Conservation (phyloP, 2,329 filamentous ascomycete species). For the Calonectria crousiana region DNA sequence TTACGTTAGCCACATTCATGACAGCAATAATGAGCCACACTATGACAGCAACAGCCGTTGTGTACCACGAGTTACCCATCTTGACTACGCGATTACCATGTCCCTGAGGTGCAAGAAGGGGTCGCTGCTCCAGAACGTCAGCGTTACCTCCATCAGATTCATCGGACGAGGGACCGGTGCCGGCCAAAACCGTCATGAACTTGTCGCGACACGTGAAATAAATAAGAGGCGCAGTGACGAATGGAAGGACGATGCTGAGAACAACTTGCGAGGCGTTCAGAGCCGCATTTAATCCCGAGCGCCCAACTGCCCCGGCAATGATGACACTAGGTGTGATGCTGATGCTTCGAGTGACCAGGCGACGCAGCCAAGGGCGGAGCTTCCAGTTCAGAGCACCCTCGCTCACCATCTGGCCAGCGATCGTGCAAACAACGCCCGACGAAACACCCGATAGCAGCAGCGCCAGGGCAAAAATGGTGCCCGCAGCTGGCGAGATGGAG, state of each 20-base stretch:
- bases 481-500: constrained; percentile 80
- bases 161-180: constrained; percentile 45
- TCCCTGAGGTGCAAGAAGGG: neutral
- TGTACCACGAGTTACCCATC: constrained; percentile 81
- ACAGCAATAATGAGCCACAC: constrained; percentile 82
- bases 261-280: constrained; percentile 84
- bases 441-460: constrained; percentile 84
- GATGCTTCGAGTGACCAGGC: constrained; percentile 82
- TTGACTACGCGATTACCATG: constrained; percentile 53
- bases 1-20: constrained; percentile 83
- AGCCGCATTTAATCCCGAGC: constrained; percentile 76
- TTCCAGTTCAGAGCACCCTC: constrained; percentile 85
- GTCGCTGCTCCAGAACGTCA: neutral
- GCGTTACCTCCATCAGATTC: neutral
- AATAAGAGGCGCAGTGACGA: constrained; percentile 83
- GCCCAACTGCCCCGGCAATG: constrained; percentile 83
- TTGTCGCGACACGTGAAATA: constrained; percentile 85
- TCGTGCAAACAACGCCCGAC: constrained; percentile 89
- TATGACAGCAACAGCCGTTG: constrained; percentile 64
- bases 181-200: constrained; percentile 80
- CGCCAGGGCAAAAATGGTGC: constrained; percentile 86
- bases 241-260: constrained; percentile 82
- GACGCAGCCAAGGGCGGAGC: constrained; percentile 81
- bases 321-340: constrained; percentile 86
- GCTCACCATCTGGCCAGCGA: constrained; percentile 89